Evolutionary conservation across 192 early-diverging fungal genomes (phyloP).

Genomic region (Funneliformis mosseae): DNA sequence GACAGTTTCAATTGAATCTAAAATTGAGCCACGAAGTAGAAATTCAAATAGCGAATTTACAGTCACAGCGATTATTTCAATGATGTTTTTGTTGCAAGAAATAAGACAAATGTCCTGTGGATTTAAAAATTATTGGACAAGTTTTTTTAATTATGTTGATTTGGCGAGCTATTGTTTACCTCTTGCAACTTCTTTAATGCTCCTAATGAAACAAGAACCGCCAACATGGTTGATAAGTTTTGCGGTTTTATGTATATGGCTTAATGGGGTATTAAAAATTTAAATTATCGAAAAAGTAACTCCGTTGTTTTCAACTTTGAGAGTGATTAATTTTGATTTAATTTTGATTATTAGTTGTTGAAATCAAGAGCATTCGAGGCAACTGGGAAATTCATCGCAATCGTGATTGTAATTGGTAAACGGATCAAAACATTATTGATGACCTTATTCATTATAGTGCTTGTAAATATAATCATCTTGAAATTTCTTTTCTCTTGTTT

Average conservation of each 20-base stretch:
- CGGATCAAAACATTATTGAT: not conserved
- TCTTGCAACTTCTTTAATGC: not conserved
- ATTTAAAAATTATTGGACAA: not conserved
- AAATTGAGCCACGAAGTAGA: not conserved
- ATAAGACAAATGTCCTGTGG: not conserved
- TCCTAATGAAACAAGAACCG: not conserved
- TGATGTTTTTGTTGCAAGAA: not conserved
- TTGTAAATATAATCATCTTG: not conserved
- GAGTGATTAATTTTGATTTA: not conserved
- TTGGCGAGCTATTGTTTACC: not conserved
- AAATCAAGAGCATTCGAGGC: not conserved
- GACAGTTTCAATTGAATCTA: not conserved
- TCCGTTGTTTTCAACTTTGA: too few relatives aligned
- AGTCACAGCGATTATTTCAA: not conserved
- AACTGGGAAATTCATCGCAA: slow-evolving; percentile 8
- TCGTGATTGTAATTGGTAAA: slow-evolving; percentile 3
- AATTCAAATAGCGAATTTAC: too few relatives aligned
- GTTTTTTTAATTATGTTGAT: slow-evolving; percentile 14
- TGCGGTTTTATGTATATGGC: not conserved
- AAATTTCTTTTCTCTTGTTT: not conserved
- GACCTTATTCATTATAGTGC: not conserved
- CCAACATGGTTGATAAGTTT: not conserved
- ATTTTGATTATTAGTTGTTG: not conserved
- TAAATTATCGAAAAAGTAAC: not conserved
- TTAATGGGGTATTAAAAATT: not conserved